Base-by-base conservation (phyloP, 306 rosid species). In the Dryas drummondii region DNA sequence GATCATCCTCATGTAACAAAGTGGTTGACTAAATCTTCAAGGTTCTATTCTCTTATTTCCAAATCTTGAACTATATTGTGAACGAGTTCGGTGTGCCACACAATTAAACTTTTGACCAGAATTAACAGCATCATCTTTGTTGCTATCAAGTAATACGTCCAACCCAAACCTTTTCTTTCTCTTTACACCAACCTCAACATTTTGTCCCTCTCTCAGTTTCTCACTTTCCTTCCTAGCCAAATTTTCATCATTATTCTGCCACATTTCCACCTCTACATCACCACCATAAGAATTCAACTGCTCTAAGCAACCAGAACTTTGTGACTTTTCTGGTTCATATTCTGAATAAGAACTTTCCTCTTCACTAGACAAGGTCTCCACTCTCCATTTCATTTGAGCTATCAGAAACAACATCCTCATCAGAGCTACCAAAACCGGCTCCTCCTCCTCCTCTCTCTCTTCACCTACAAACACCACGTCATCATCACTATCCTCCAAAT, bases 11-110 rank as follows among this genome's bases (percentile, higher is more conserved):
- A 13, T 81, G 85, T 19, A 78, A 64, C 68, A 70, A 5, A 78
- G 11, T 3, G 89, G 87, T 3, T 76, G 71, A 63, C 66, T 71
- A 1, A 56, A 4, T 11, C 81, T 87, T 55, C 87, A 87, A 0
- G 14, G 40, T n/a, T 58, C 69, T 3, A 1, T 8, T 62, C 66
- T 55, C 8, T 7, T 74, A 48, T 10, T 73, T 49, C 16, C 41
- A 4, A 5, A 15, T 66, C 48, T 82, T 5, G 52, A 56, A 49
- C 3, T 22, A 53, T 17, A 76, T 53, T 47, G 76, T 1, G 91
- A 83, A 6, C 83, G 75, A 1, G 88, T 85, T 63, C 86, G 71
- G 9, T 48, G 54, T 0, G 88, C 84, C 9, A 67, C 76, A 65
- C 54, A 68, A 8, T 4, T n/a, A 2, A 3, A 1, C 9, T 46